Evolutionary conservation across 257 asterid species (phyloP).

Genomic region (Solanum chiquidenum): DNA sequence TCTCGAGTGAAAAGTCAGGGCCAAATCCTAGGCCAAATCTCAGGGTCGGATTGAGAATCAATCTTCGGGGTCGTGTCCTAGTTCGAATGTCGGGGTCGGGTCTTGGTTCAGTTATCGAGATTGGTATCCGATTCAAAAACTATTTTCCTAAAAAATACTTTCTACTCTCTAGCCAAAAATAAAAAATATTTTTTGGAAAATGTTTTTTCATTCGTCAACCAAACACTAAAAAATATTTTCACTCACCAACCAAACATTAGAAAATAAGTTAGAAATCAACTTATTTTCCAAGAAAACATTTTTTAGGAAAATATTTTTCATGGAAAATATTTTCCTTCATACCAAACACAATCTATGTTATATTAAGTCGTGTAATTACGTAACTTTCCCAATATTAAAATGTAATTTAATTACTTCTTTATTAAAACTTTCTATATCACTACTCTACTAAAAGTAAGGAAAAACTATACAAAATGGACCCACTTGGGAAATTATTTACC

Average conservation of each 20-base stretch:
- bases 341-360: neutral
- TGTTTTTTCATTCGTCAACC: neutral
- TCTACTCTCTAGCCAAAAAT: neutral
- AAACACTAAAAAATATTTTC: neutral
- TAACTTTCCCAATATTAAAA: neutral
- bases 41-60: neutral
- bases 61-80: neutral
- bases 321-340: no score
- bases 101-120: neutral
- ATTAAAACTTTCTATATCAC: no score
- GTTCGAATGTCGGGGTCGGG: neutral
- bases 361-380: neutral
- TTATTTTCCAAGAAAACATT: no score
- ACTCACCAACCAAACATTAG: neutral
- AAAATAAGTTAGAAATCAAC: neutral
- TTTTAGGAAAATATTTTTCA: no score
- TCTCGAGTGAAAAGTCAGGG: no score
- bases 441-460: neutral
- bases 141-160: no score
- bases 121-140: neutral
- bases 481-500: neutral
- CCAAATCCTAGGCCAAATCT: neutral
- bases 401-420: neutral
- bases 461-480: neutral
- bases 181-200: no score